Base-by-base conservation (phyloP, 257 asterid species). In the Forsythia viridissima region DNA sequence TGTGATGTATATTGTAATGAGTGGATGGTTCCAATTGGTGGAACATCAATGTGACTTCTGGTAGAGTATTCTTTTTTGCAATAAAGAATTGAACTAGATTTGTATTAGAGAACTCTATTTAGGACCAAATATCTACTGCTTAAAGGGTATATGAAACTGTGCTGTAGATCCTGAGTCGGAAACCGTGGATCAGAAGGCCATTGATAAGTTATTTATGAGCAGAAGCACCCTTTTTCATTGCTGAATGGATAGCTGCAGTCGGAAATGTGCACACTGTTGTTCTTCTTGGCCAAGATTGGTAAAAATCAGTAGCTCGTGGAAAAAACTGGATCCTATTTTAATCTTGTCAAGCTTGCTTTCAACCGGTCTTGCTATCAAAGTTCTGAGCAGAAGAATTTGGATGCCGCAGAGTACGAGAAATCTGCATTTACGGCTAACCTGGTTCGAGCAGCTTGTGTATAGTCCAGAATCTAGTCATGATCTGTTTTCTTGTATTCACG, bases 41-140 rank as follows among this genome's bases (percentile, higher is more conserved):
- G 88, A 86, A 82, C 85, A 82, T 86, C 76, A 44, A 81, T 84
- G 77, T 87, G 88, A 90, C 89, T 93, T 30, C 90, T 90, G 88
- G 89, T 86, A 87, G 87, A 76, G 70, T 73, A 80, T 81, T 87
- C 77, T 81, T 87, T 86, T 80, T 73, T 81, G 73, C 71, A 72
- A 46, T 43, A 77, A 46, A 37, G 61, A 75, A 48, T 59, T 77
- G 75, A 21, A 63, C 76, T 76, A 74, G 43, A 76, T 76, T 66
- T 3, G 39, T 74, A 38, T 70, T 44, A 44, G 16, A 44, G 16
- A 43, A 43, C 15, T 43, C 48, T 10, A 8, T 8, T 43, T 43
- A 43, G 48, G 48, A 43, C 15, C 48, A 43, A 43, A 9, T 10
- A 43, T 43, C 48, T 43, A 10, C 48, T 8, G 48, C 13, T 8